Conservation (phyloP, 257 asterid species). For the Ehretia macrophylla region DNA sequence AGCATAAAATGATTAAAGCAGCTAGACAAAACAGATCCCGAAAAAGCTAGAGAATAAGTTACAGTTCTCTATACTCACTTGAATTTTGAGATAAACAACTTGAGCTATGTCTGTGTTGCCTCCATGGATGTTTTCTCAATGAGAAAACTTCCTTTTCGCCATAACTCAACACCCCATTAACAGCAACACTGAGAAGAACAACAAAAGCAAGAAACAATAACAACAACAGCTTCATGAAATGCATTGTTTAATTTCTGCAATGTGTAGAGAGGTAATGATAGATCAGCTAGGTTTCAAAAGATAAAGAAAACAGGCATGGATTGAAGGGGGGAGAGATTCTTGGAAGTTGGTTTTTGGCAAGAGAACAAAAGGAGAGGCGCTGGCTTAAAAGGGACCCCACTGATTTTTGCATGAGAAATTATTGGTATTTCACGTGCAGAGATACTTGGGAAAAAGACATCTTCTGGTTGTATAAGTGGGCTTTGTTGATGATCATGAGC, state of each 20-base stretch:
- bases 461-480: not conserved
- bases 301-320: not conserved
- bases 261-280: not conserved
- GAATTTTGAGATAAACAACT: conserved; percentile 39
- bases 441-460: conserved; percentile 8
- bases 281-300: not conserved
- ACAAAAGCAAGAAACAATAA: conserved; percentile 6
- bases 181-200: conserved; percentile 15
- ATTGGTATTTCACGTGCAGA: conserved; percentile 90
- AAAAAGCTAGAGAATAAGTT: not conserved
- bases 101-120: conserved; percentile 11
- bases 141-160: conserved; percentile 43
- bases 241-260: not conserved
- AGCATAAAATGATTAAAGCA: no score
- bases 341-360: conserved; percentile 56
- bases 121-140: conserved; percentile 30
- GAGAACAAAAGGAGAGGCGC: conserved; percentile 65
- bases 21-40: conserved; percentile 13
- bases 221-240: not conserved
- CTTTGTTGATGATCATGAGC: conserved; percentile 4
- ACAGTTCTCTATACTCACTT: conserved; percentile 37
- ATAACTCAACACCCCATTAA: conserved; percentile 22
- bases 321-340: conserved; percentile 41
- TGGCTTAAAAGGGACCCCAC: conserved; percentile 46
- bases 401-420: conserved; percentile 76